A percentile compares a stretch with the other conserved stretches of the same genome.
Conservation (phyloP, 768 basidiomycete genomes). For the Termitomyces sp. region DNA sequence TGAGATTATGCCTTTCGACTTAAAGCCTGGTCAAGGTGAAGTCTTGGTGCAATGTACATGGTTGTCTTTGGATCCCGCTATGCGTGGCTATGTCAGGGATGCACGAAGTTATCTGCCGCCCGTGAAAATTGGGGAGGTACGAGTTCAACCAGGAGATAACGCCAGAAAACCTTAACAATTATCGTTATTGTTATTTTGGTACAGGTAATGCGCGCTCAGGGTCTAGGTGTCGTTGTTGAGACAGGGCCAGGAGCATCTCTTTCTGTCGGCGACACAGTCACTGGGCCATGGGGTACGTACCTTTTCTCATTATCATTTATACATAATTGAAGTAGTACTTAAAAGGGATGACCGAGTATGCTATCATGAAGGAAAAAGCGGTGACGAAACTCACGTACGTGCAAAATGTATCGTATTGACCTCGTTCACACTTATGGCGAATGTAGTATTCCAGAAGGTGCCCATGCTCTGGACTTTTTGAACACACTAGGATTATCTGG, state of each 20-base stretch:
- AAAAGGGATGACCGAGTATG: constrained; percentile 82
- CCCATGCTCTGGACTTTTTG: constrained; percentile 68
- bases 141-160: constrained; percentile 1
- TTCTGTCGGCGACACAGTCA: constrained; percentile 65
- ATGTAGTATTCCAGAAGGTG: constrained; percentile 51
- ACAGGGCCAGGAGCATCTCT: constrained; percentile 49
- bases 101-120: constrained; percentile 66
- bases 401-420: neutral
- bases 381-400: constrained; percentile 54
- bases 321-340: neutral
- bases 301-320: neutral
- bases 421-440: neutral
- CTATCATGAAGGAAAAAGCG: constrained; percentile 47
- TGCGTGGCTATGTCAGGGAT: constrained; percentile 80
- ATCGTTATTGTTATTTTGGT: neutral
- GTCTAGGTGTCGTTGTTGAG: constrained; percentile 61
- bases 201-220: constrained; percentile 67
- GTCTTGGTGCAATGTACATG: constrained; percentile 77
- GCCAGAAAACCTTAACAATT: neutral
- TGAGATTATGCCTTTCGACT: constrained; percentile 45
- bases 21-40: constrained; percentile 46
- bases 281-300: constrained; percentile 50
- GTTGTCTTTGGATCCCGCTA: constrained; percentile 82
- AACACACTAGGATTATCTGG: constrained; percentile 75
- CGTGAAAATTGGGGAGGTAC: constrained; percentile 60